Percentiles rank a stretch among this genome's conserved stretches.
phyloP scores from a whole-genome alignment of 2,329 filamentous ascomycete species.

The Hymenoscyphus fraxineus region DNA sequence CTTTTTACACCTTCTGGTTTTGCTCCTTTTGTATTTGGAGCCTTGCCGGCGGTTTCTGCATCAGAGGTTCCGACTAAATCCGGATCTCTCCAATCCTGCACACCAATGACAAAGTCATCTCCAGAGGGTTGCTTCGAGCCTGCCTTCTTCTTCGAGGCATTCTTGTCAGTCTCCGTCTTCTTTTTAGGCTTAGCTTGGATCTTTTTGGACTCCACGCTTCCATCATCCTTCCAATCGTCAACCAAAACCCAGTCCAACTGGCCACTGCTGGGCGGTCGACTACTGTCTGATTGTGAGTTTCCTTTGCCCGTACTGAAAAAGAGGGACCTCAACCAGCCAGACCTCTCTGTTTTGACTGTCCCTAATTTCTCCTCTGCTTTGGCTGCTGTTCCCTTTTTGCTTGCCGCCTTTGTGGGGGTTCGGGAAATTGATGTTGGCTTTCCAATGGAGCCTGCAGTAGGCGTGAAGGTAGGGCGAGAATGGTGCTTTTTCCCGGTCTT shows the following conservation, averaged over 20 bases:
- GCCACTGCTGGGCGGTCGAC: slow-evolving; percentile 67
- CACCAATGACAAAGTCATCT: slow-evolving; percentile 75
- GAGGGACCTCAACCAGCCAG: slow-evolving; percentile 45
- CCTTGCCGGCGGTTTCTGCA: slow-evolving; percentile 33
- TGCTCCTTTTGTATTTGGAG: slow-evolving; percentile 23
- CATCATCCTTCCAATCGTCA: slow-evolving; percentile 61
- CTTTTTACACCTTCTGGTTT: slow-evolving; percentile 31
- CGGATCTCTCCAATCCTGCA: slow-evolving; percentile 82
- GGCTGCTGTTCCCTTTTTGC: slow-evolving; percentile 28
- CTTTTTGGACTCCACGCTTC: slow-evolving; percentile 36
- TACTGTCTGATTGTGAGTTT: slow-evolving; percentile 45
- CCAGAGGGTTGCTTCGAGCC: slow-evolving; percentile 29
- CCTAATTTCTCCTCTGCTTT: slow-evolving; percentile 25
- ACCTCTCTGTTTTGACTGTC: slow-evolving; percentile 21
- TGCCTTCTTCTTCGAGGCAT: slow-evolving; percentile 25
- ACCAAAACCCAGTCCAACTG: slow-evolving; percentile 70
- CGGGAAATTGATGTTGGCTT: slow-evolving; percentile 31
- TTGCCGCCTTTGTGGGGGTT: slow-evolving; percentile 26
- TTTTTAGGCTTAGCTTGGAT: slow-evolving; percentile 44
- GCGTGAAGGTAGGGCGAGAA: slow-evolving; percentile 30
- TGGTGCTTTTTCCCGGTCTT: slow-evolving; percentile 30
- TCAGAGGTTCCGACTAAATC: slow-evolving; percentile 53
- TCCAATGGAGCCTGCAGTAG: slow-evolving; percentile 28
- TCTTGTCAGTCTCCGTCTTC: slow-evolving; percentile 30
- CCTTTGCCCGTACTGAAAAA: slow-evolving; percentile 38